Percentiles rank a stretch among this genome's conserved stretches.
phyloP scores from a whole-genome alignment of 345 rosid species.

The Boechera stricta region DNA sequence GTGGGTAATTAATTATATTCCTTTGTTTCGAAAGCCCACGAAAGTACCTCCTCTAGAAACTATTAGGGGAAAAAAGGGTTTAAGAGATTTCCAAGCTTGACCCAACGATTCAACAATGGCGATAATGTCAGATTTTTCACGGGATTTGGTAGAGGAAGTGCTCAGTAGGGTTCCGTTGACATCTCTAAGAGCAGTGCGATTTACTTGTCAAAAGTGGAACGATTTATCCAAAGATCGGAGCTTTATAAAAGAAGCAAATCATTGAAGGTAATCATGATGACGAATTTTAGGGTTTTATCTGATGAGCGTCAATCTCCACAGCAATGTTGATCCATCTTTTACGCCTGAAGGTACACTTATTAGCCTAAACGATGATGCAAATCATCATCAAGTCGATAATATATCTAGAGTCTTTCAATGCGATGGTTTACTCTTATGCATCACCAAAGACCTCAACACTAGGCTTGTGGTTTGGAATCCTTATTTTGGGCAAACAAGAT shows the following conservation, averaged over 20 bases:
- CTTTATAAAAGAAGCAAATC: not conserved
- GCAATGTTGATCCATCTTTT: not conserved
- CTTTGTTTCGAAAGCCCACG: not conserved
- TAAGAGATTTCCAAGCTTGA: too few relatives aligned
- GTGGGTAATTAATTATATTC: not conserved
- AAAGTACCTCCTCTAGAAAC: not conserved
- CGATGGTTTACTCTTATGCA: conserved; percentile 5
- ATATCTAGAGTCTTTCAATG: not conserved
- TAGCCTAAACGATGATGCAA: not conserved
- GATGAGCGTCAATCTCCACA: not conserved
- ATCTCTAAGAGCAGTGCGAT: not conserved
- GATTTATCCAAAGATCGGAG: not conserved
- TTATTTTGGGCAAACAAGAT: not conserved
- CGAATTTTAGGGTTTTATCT: not conserved
- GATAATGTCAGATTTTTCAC: not conserved
- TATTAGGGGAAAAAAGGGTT: too few relatives aligned
- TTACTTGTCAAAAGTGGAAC: not conserved
- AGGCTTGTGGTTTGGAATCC: conserved; percentile 16
- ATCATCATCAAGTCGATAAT: not conserved
- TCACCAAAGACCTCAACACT: not conserved
- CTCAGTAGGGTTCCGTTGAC: not conserved
- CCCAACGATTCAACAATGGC: not conserved
- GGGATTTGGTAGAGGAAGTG: not conserved
- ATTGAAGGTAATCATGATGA: not conserved
- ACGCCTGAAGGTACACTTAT: not conserved